phyloP scores from a whole-genome alignment of 805 yeast species.

The Saccharomycopsis amapae region DNA sequence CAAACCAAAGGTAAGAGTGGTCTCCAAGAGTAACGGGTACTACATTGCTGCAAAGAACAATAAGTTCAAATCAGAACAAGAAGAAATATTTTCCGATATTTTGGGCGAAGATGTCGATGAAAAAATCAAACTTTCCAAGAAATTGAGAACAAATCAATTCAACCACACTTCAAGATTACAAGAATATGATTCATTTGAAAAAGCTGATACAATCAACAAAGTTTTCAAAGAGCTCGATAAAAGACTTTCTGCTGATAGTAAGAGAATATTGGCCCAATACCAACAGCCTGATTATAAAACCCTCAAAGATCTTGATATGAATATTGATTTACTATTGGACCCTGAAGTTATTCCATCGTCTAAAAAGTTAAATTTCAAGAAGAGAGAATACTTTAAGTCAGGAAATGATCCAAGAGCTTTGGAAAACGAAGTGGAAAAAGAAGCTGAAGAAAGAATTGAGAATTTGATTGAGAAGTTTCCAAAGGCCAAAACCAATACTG shows the following conservation, averaged over 20 bases:
- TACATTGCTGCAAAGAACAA: slow-evolving; percentile 8
- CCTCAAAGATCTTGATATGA: slow-evolving; percentile 2
- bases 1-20: slow-evolving; percentile 3
- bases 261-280: slow-evolving; percentile 9
- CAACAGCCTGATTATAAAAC: slow-evolving; percentile 16
- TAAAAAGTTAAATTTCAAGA: slow-evolving; percentile 14
- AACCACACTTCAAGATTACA: background rate
- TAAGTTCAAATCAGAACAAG: slow-evolving; percentile 10
- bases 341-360: slow-evolving; percentile 11
- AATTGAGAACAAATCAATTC: slow-evolving; percentile 2
- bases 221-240: slow-evolving; percentile 17
- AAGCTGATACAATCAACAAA: slow-evolving; percentile 12
- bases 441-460: slow-evolving; percentile 11
- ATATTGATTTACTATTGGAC: slow-evolving; percentile 12
- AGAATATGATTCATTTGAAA: slow-evolving; percentile 1
- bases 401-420: slow-evolving; percentile 4
- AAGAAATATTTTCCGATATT: slow-evolving; percentile 15
- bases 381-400: slow-evolving; percentile 17
- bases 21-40: slow-evolving; percentile 13
- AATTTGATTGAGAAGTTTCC: slow-evolving; percentile 18
- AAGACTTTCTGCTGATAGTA: slow-evolving; percentile 15
- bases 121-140: slow-evolving; percentile 16
- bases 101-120: slow-evolving; percentile 19
- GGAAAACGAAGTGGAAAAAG: slow-evolving; percentile 10
- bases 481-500: slow-evolving; percentile 20